A percentile compares a stretch with the other conserved stretches of the same genome.
Evolutionary conservation across 2,329 filamentous ascomycete species (phyloP).

Genomic region (Parastagonospora avenae): DNA sequence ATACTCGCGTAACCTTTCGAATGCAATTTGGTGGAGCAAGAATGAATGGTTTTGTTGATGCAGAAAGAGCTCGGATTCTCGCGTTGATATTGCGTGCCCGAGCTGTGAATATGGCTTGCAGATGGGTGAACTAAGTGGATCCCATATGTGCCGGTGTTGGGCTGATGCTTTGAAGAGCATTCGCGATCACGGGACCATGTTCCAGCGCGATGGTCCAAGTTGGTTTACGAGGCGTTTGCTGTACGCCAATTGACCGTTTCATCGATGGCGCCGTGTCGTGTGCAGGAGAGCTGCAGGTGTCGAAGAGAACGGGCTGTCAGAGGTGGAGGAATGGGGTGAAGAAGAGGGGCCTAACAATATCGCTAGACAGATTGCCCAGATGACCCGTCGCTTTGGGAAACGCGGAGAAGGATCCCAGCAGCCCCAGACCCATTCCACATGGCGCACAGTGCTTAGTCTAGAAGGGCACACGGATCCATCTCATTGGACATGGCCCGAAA

Average conservation of each 20-base stretch:
- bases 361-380: slow-evolving; percentile 19
- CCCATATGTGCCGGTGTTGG: slow-evolving; percentile 10
- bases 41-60: not conserved
- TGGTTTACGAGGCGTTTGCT: slow-evolving; percentile 9
- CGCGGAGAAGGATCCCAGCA: slow-evolving; percentile 38
- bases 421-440: slow-evolving; percentile 27
- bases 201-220: slow-evolving; percentile 9
- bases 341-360: slow-evolving; percentile 35
- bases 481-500: slow-evolving; percentile 18
- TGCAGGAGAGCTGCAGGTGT: not conserved
- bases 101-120: slow-evolving; percentile 17
- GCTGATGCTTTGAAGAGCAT: slow-evolving; percentile 6
- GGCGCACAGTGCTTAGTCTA: slow-evolving; percentile 24
- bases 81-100: slow-evolving; percentile 1
- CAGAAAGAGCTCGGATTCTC: slow-evolving; percentile 1
- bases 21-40: not conserved
- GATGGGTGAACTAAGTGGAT: slow-evolving; percentile 16
- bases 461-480: not conserved
- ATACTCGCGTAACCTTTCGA: slow-evolving; percentile 30
- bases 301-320: slow-evolving; percentile 12
- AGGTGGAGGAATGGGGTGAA: slow-evolving; percentile 7
- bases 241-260: slow-evolving; percentile 5
- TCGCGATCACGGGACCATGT: slow-evolving; percentile 29
- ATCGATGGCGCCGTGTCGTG: slow-evolving; percentile 2
- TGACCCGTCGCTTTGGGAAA: slow-evolving; percentile 38